Conservation (phyloP, 1,284 basidiomycete genomes). For the Ganoderma lucidum region DNA sequence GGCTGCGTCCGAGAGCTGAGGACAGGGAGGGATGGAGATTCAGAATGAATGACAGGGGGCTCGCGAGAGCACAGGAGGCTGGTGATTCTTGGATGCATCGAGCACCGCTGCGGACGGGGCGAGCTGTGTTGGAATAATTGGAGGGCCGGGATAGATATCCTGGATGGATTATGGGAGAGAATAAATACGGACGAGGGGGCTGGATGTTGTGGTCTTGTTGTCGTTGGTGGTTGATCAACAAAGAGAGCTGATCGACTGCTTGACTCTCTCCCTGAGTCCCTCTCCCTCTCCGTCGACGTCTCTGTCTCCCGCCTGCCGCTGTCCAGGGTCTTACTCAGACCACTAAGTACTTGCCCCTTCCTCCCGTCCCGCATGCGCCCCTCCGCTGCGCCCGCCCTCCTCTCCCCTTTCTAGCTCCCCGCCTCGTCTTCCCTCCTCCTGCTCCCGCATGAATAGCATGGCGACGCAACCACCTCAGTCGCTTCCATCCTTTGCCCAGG, state of each 20-base stretch:
- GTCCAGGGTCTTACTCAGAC: constrained; percentile 7
- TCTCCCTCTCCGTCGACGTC: neutral
- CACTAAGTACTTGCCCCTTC: constrained; percentile 2
- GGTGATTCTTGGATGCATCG: neutral
- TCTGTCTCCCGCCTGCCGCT: constrained; percentile 20
- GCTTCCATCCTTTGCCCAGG: constrained; percentile 79
- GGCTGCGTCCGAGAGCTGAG: neutral
- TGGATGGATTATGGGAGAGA: neutral
- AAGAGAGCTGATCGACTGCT: constrained; percentile 19
- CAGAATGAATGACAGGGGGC: neutral
- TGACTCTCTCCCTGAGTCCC: constrained; percentile 18
- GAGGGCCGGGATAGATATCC: no score
- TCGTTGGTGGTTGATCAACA: constrained; percentile 17
- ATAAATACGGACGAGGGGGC: neutral
- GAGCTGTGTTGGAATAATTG: neutral
- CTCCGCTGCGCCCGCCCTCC: constrained; percentile 18
- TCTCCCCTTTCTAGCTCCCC: constrained; percentile 6
- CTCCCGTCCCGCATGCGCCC: constrained; percentile 22
- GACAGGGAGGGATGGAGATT: constrained; percentile 3
- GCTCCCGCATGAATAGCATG: constrained; percentile 30
- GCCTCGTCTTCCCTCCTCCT: constrained; percentile 14
- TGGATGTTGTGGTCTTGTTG: neutral
- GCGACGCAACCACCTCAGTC: constrained; percentile 54
- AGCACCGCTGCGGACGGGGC: neutral
- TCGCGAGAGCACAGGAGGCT: neutral